Percentiles rank a stretch among this genome's conserved stretches.
Evolutionary conservation across 192 early-diverging fungal genomes (phyloP).

Genomic region (Jimgerdemannia flammicorona): DNA sequence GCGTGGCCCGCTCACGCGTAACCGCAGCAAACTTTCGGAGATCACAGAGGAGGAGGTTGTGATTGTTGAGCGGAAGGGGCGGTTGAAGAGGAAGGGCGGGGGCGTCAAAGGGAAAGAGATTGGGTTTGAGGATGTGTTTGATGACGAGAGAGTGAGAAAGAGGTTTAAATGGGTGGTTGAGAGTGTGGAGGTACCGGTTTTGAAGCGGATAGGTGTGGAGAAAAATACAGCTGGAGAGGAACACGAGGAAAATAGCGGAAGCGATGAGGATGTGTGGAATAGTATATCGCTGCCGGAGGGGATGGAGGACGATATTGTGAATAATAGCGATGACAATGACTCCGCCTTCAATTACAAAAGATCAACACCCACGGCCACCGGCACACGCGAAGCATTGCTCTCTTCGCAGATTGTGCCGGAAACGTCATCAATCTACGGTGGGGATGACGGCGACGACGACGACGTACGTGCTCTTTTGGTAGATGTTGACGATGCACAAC

Average conservation of each 20-base stretch:
- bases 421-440: background rate
- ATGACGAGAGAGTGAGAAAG: conserved; percentile 16
- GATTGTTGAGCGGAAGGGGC: background rate
- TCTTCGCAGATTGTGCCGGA: background rate
- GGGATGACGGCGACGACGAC: background rate
- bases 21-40: conserved; percentile 20
- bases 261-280: conserved; percentile 18
- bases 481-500: background rate
- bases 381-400: too few species aligned
- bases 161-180: background rate
- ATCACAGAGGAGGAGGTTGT: conserved; percentile 11
- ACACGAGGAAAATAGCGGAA: conserved; percentile 11
- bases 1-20: background rate
- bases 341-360: background rate
- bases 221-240: background rate
- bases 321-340: background rate
- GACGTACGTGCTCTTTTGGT: background rate
- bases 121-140: conserved; percentile 9
- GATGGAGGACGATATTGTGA: background rate
- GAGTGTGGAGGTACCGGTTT: background rate
- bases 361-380: background rate
- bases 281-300: background rate
- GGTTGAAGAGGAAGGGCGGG: conserved; percentile 5
- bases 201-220: background rate
- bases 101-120: conserved; percentile 1